phyloP scores from a whole-genome alignment of 805 yeast species.

The Wickerhamiella lipophila region DNA sequence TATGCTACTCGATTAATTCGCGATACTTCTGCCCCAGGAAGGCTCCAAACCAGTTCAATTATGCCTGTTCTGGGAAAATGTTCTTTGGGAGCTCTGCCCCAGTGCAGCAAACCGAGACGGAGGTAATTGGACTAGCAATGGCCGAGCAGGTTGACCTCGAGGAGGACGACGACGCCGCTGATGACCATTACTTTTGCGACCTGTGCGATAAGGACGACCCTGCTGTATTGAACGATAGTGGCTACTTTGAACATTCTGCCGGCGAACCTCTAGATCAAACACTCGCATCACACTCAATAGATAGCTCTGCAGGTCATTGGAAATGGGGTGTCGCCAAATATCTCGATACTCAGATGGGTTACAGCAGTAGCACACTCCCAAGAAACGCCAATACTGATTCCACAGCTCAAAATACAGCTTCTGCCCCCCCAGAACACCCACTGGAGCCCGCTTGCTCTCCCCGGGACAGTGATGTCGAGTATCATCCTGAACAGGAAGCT shows the following conservation, averaged over 20 bases:
- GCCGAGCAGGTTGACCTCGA: conserved; percentile 1
- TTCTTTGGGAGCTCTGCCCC: neutral
- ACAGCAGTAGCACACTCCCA: neutral
- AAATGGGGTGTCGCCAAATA: neutral
- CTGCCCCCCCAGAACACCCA: neutral
- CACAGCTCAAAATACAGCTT: neutral
- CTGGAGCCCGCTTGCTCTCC: neutral
- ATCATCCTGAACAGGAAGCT: neutral
- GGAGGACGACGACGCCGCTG: conserved; percentile 8
- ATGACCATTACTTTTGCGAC: conserved; percentile 3
- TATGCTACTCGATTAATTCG: neutral
- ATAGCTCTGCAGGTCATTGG: neutral
- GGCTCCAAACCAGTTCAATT: neutral
- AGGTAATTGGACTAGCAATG: neutral
- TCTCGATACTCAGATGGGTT: neutral
- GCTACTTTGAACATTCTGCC: neutral
- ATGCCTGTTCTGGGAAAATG: neutral
- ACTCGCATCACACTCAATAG: neutral
- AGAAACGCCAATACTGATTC: neutral
- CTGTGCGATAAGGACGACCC: neutral
- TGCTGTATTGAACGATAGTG: neutral
- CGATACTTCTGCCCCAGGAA: neutral
- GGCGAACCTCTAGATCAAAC: neutral
- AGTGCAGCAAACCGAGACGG: neutral
- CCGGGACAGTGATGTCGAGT: neutral